phyloP scores from a whole-genome alignment of 495 filamentous ascomycete genomes.

The Xylaria flabelliformis region DNA sequence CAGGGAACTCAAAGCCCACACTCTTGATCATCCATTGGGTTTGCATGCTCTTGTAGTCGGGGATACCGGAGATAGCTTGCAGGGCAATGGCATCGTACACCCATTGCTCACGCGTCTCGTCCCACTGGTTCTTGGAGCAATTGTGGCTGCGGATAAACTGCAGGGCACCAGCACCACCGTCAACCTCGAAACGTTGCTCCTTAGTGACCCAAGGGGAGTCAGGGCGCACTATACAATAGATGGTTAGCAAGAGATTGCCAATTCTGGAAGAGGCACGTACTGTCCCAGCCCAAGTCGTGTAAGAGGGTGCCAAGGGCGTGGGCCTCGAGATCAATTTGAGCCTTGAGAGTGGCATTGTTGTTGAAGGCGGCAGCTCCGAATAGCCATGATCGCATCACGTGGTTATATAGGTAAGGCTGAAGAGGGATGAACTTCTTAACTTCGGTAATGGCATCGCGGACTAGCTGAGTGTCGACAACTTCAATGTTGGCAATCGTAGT shows the following conservation, averaged over 20 bases:
- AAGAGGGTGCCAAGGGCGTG: conserved; percentile 53
- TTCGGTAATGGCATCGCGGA: conserved; percentile 21
- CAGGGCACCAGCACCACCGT: conserved; percentile 56
- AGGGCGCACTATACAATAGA: conserved; percentile 19
- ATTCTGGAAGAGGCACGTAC: conserved; percentile 23
- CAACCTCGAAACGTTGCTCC: conserved; percentile 63
- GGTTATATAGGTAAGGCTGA: conserved; percentile 36
- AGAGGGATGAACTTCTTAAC: conserved; percentile 29
- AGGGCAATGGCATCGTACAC: conserved; percentile 64
- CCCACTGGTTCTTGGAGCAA: conserved; percentile 39
- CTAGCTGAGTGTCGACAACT: conserved; percentile 23
- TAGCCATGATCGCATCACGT: conserved; percentile 42
- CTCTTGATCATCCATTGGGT: conserved; percentile 49
- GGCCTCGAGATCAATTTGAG: conserved; percentile 48
- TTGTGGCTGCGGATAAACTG: conserved; percentile 47
- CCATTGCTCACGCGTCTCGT: conserved; percentile 49
- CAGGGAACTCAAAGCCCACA: conserved; percentile 55
- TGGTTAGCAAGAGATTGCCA: conserved; percentile 43
- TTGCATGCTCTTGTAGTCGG: conserved; percentile 51
- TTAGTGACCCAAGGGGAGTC: conserved; percentile 36
- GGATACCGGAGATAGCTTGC: conserved; percentile 49
- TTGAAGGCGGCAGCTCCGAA: conserved; percentile 38
- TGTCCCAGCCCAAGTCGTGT: conserved; percentile 61
- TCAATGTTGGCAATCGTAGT: conserved; percentile 28
- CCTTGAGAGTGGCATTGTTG: conserved; percentile 39